Base-by-base conservation (phyloP, 1,139 yeast species). In the Saccharomycopsis phalli region DNA sequence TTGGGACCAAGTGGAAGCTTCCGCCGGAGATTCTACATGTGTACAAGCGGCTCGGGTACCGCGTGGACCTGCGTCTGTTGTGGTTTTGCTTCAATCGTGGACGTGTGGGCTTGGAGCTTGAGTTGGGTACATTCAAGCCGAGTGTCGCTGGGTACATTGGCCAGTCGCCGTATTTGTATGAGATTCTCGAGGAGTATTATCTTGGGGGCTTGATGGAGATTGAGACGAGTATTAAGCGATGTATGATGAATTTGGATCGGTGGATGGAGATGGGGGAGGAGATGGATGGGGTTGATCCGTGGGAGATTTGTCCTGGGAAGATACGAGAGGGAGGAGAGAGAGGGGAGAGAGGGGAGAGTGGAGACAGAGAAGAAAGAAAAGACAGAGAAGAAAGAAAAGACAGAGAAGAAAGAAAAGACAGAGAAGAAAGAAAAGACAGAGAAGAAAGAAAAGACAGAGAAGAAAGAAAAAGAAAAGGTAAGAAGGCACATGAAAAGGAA, bases 191-290 rank as follows among this genome's bases (percentile, higher is more conserved):
- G 36, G 58, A 56, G 20, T 74, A 74, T 46, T 69, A 57, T 44
- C 58, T 68, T 34, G 80, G 81, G 2, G 80, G 80, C 0, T 41
- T 71, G 4, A 58, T 62, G 17, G 77, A 72, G 36, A 65, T 73
- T 42, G 54, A 62, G 3, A 50, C 53, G 33, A 59, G 73, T 1
- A 57, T 65, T 2, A 47, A 56, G 5, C 52, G 49, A 18, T 74
- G 80, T 45, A 17, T 63, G 7, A 47, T 52, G 2, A 54, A 54
- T 4, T 49, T 73, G 25, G 48, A 60, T 13, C 21, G 35, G 0
- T 73, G 77, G 77, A 61, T 73, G 45, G 59, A 28, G 10, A 23
- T 23, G 10, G 31, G 23, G 11, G 18, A 8, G 11, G 29, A 36
- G 23, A 32, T 41, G 19, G 14, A 23, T 11, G 16, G 23, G 21